Conservation (phyloP, 345 rosid genomes). For the Cardiospermum halicacabum region DNA sequence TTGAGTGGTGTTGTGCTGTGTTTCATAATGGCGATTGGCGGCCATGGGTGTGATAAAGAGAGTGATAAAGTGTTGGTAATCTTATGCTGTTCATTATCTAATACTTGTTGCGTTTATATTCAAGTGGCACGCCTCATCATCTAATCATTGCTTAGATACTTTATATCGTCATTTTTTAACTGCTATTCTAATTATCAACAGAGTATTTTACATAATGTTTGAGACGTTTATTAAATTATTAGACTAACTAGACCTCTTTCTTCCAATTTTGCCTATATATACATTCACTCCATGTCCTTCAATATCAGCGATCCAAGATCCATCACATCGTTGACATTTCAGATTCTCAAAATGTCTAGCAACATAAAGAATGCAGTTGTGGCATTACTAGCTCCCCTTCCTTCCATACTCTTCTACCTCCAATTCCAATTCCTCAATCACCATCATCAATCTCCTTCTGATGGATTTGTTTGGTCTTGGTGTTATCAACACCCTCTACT, state of each 20-base stretch:
- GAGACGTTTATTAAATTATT: no score
- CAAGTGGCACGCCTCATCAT: slow-evolving; percentile 7
- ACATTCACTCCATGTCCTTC: neutral
- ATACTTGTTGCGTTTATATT: neutral
- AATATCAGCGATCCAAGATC: neutral
- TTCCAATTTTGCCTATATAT: neutral
- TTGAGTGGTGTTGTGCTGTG: no score
- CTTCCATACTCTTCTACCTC: slow-evolving; percentile 63
- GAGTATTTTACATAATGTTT: no score
- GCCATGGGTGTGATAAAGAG: no score
- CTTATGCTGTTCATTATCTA: slow-evolving; percentile 3
- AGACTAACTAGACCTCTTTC: no score
- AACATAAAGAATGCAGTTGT: slow-evolving; percentile 55
- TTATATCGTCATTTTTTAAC: neutral
- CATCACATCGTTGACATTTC: neutral
- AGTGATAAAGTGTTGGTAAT: neutral
- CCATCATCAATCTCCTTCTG: slow-evolving; percentile 12
- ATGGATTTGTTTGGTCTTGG: slow-evolving; percentile 55
- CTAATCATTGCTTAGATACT: neutral
- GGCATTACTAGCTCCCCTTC: slow-evolving; percentile 69
- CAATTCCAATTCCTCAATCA: slow-evolving; percentile 52
- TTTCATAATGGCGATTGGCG: no score
- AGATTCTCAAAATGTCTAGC: slow-evolving; percentile 28
- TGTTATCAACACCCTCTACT: slow-evolving; percentile 77
- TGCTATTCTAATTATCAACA: neutral